Evolutionary conservation across 805 yeast genomes (phyloP).

Genomic region (Maudiozyma bulderi): DNA sequence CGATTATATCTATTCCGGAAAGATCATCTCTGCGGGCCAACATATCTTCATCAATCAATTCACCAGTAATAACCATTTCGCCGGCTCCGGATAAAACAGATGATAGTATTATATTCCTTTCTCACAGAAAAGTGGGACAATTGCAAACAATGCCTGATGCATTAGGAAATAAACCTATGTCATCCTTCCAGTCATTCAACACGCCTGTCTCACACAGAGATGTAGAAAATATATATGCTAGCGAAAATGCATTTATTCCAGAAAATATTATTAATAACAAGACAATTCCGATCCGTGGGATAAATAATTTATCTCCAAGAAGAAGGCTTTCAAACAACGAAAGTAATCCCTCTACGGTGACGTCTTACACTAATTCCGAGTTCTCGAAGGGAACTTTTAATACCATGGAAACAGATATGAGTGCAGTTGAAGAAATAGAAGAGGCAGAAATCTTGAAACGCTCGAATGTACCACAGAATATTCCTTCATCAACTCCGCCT

Average conservation of each 20-base stretch:
- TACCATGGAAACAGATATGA: conserved; percentile 12
- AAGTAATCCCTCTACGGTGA: conserved; percentile 13
- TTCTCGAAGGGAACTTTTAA: conserved; percentile 17
- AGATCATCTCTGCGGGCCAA: conserved; percentile 16
- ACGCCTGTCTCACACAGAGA: conserved; percentile 1
- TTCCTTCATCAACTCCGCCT: neutral
- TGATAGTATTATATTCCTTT: conserved; percentile 10
- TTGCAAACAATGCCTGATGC: neutral
- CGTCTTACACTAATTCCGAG: conserved; percentile 15
- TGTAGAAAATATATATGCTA: conserved; percentile 1
- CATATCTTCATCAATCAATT: neutral
- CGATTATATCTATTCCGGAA: conserved; percentile 6
- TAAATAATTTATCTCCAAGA: conserved; percentile 13
- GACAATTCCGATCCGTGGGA: conserved; percentile 1
- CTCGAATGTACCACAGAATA: neutral
- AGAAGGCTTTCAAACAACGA: conserved; percentile 21
- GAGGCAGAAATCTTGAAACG: neutral
- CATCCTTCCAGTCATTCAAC: conserved; percentile 17
- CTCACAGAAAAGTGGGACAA: conserved; percentile 3
- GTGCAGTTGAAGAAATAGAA: neutral
- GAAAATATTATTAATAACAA: conserved; percentile 10
- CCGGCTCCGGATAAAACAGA: conserved; percentile 4
- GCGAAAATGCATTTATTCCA: conserved; percentile 8
- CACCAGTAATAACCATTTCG: neutral
- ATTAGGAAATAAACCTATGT: conserved; percentile 10